phyloP scores from a whole-genome alignment of 306 rosid species.

The Vigna trinervia region DNA sequence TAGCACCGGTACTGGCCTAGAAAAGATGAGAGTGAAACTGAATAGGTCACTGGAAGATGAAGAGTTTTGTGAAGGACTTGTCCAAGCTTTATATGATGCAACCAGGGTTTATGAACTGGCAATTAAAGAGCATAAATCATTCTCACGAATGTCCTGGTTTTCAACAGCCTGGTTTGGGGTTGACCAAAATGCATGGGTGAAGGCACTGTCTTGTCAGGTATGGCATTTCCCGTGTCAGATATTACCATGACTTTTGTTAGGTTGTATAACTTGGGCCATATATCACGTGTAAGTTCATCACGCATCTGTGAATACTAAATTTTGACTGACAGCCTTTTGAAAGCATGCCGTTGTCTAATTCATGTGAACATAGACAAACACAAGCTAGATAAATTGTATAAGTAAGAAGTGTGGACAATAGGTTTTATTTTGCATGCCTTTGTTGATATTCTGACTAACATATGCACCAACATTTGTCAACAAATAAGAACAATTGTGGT shows the following conservation, averaged over 20 bases:
- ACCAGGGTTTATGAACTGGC: conserved; percentile 93
- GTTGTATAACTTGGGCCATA: conserved; percentile 13
- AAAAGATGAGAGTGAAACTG: conserved; percentile 69
- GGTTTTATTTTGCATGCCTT: conserved; percentile 27
- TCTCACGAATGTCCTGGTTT: conserved; percentile 70
- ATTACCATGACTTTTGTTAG: conserved; percentile 23
- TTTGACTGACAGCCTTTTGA: conserved; percentile 38
- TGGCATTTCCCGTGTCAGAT: conserved; percentile 80
- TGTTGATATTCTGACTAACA: conserved; percentile 34
- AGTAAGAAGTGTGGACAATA: conserved; percentile 18
- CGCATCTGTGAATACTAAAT: conserved; percentile 12
- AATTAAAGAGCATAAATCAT: conserved; percentile 72
- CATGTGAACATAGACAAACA: conserved; percentile 6
- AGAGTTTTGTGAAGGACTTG: conserved; percentile 76
- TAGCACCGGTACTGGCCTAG: conserved; percentile 68
- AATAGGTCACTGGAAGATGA: conserved; percentile 71
- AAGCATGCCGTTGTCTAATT: conserved; percentile 15
- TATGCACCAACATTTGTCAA: conserved; percentile 4
- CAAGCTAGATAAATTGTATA: conserved; percentile 16
- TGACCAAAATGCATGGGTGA: conserved; percentile 92
- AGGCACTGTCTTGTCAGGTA: conserved; percentile 88
- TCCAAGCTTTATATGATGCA: conserved; percentile 86
- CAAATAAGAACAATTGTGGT: conserved; percentile 29
- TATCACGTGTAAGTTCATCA: conserved; percentile 22
- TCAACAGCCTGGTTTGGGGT: conserved; percentile 88